Conservation (phyloP, 495 filamentous ascomycete species). For the Cladorrhinum samala region DNA sequence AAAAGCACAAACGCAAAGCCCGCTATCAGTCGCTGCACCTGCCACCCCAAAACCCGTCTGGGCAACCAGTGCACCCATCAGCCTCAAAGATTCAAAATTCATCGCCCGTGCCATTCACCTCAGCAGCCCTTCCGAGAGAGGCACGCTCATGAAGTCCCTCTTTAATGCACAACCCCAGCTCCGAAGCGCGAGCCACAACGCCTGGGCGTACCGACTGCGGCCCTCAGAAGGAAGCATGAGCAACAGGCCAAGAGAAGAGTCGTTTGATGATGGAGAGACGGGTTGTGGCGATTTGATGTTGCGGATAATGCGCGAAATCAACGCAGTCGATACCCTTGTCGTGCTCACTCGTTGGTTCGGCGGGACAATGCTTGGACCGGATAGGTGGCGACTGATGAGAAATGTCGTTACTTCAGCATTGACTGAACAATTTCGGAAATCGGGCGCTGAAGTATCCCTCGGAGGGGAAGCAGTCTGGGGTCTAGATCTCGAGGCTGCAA, state of each 20-base stretch:
- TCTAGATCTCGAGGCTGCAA: constrained; percentile 64
- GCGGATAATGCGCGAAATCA: constrained; percentile 71
- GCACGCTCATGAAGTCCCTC: constrained; percentile 32
- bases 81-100: constrained; percentile 45
- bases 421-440: constrained; percentile 38
- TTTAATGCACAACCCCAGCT: constrained; percentile 36
- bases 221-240: constrained; percentile 4
- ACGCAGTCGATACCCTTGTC: constrained; percentile 74
- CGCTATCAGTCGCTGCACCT: constrained; percentile 8
- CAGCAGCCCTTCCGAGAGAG: constrained; percentile 31
- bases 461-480: constrained; percentile 64
- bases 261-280: constrained; percentile 88
- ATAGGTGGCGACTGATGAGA: constrained; percentile 58
- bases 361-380: constrained; percentile 76
- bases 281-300: constrained; percentile 77
- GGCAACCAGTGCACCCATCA: constrained; percentile 37
- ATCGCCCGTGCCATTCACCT: constrained; percentile 42
- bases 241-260: constrained; percentile 62
- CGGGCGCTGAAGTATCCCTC: constrained; percentile 33
- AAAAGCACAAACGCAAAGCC: constrained; percentile 8
- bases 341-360: constrained; percentile 94
- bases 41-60: constrained; percentile 18
- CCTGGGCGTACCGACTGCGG: constrained; percentile 44
- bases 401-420: constrained; percentile 42
- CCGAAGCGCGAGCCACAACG: constrained; percentile 45